phyloP scores from a whole-genome alignment of 169 alveolate genomes.

The Cryptosporidium muris region DNA sequence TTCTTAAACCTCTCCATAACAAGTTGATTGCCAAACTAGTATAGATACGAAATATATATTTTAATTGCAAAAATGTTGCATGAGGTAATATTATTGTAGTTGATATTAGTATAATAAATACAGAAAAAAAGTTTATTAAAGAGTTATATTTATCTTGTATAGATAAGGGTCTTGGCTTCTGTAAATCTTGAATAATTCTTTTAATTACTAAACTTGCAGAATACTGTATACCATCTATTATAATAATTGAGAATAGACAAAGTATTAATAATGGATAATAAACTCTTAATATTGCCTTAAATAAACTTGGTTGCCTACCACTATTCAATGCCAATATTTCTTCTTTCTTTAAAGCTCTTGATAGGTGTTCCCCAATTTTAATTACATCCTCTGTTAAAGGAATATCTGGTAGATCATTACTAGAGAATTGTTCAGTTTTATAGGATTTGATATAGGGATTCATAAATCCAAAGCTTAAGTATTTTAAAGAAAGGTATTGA shows the following conservation, averaged over 20 bases:
- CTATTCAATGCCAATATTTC: constrained; percentile 22
- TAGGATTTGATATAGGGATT: constrained; percentile 48
- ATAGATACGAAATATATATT: constrained; percentile 50
- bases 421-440: constrained; percentile 38
- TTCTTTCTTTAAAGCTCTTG: constrained; percentile 21
- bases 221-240: constrained; percentile 49
- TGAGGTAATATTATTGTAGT: constrained; percentile 62
- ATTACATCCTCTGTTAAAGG: constrained; percentile 48
- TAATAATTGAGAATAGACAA: constrained; percentile 24
- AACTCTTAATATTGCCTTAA: constrained; percentile 53
- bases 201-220: constrained; percentile 52
- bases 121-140: constrained; percentile 32
- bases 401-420: constrained; percentile 51
- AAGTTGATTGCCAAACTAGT: constrained; percentile 56
- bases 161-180: constrained; percentile 58
- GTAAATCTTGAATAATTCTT: constrained; percentile 49
- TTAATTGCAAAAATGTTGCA: constrained; percentile 45
- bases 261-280: constrained; percentile 41
- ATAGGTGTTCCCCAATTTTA: constrained; percentile 36
- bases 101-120: constrained; percentile 30
- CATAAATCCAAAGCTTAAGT: constrained; percentile 62
- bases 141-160: constrained; percentile 5
- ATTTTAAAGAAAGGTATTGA: constrained; percentile 37
- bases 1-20: constrained; percentile 63
- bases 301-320: constrained; percentile 53